Percentiles rank a stretch among this genome's conserved stretches.
Evolutionary conservation across 164 flowering plant genomes (phyloP).

Genomic region (Protea cynaroides): DNA sequence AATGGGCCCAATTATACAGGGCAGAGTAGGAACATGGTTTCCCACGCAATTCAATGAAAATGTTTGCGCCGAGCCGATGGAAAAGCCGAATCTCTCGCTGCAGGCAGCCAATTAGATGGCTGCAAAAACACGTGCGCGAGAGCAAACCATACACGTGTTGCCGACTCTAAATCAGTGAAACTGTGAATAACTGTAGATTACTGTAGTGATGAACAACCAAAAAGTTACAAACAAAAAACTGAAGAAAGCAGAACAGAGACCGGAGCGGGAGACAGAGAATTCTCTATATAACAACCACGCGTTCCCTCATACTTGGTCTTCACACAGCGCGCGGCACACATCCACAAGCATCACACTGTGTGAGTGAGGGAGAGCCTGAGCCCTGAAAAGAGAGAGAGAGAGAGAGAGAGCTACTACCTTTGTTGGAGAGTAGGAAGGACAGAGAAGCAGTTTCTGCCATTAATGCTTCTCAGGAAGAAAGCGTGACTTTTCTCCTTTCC

Average conservation of each 20-base stretch:
- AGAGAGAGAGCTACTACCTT: background rate
- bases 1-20: no score
- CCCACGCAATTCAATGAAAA: no score
- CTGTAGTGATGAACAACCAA: background rate
- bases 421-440: slow-evolving; percentile 1
- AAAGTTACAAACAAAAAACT: background rate
- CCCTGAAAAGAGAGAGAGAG: background rate
- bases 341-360: no score
- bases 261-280: background rate
- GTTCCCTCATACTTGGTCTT: slow-evolving; percentile 5
- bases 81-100: background rate
- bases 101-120: slow-evolving; percentile 9
- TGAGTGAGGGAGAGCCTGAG: background rate
- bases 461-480: slow-evolving; percentile 16
- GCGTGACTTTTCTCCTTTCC: slow-evolving; percentile 10
- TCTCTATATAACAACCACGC: background rate
- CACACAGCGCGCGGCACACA: background rate
- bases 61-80: slow-evolving; percentile 8
- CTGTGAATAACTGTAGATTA: slow-evolving; percentile 1
- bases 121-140: slow-evolving; percentile 11
- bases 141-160: slow-evolving; percentile 14
- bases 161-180: background rate
- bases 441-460: slow-evolving; percentile 4
- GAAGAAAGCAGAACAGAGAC: background rate
- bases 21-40: no score